Conservation (phyloP, 75 land plant genomes). For the Pinus taeda region DNA sequence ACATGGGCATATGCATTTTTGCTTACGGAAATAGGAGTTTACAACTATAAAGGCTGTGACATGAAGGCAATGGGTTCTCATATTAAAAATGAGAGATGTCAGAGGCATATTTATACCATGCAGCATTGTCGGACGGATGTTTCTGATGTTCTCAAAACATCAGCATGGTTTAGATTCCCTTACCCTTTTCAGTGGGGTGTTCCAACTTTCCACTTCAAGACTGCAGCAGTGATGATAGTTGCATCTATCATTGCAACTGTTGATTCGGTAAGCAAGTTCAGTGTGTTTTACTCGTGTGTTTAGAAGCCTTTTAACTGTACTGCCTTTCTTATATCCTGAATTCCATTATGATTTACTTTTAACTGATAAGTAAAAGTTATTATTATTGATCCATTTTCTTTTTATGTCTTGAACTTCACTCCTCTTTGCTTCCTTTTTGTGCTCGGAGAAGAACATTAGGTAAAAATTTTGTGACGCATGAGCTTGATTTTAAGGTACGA, state of each 20-base stretch:
- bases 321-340: neutral
- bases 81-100: constrained; percentile 54
- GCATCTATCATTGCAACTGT: constrained; percentile 87
- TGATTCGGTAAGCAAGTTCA: constrained; percentile 79
- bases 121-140: constrained; percentile 83
- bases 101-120: constrained; percentile 69
- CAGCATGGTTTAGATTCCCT: constrained; percentile 89
- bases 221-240: constrained; percentile 67
- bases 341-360: neutral
- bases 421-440: neutral
- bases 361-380: neutral
- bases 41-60: constrained; percentile 76
- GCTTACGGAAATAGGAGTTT: constrained; percentile 82
- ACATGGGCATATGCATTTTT: constrained; percentile 91
- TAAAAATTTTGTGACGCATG: too few relatives aligned
- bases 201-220: constrained; percentile 75
- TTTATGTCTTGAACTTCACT: neutral
- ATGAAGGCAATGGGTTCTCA: constrained; percentile 57
- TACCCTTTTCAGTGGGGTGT: constrained; percentile 97
- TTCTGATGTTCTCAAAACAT: constrained; percentile 68
- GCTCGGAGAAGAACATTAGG: too few relatives aligned
- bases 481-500: neutral
- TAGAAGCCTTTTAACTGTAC: neutral
- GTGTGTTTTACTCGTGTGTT: neutral
- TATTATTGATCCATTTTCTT: neutral